Evolutionary conservation across 768 basidiomycete species (phyloP), one percentile per base, ranked within the genome.

Genomic region (Epithele typhae): DNA sequence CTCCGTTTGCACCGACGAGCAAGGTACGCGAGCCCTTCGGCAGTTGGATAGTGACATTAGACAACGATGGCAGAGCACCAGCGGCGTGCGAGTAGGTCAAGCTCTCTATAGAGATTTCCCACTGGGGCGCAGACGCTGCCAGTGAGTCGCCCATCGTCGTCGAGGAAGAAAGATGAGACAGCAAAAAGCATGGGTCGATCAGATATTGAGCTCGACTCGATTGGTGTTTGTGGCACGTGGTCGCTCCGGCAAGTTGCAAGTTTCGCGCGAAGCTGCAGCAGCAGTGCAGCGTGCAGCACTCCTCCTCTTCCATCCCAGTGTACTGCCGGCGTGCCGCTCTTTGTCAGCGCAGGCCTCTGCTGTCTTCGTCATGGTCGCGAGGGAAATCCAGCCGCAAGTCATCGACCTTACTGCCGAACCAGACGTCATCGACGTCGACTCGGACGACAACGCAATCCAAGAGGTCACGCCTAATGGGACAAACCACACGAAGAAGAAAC

Each of bases 1-100:
- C 93, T 67, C 95, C 95, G 63, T 98, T 98, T 18, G 92, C 91
- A 39, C 96, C 95, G 33, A 97, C 72, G 37, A 98, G 68, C 49
- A 99, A 76, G 39, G 89, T 92, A 39, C 94, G 76, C 2, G 86
- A 86, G 1, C 92, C 95, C 15, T 66, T 70, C 2, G 81, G 80
- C 4, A 98, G 76, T 43, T 71, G 55, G 23, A 98, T 68, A 53
- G 71, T 71, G 52, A 97, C 72, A 56, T 84, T 70, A 9, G 68
- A 54, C 32, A 99, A 77, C 1, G 89, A 79, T 1, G 79, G 73
- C 2, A 68, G 60, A 3, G 57, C 52, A 38, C 51, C 54, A 6
- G 69, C 55, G 18, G 63, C 65, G 57, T 89, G 82, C 12, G 62
- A 44, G 63, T 83, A 93, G 5, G 84, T 80, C 17, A 91, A 64